Percentiles rank a stretch among this genome's conserved stretches.
Conservation (phyloP, 371 early-diverging fungal genomes). For the Mucor circinelloides region DNA sequence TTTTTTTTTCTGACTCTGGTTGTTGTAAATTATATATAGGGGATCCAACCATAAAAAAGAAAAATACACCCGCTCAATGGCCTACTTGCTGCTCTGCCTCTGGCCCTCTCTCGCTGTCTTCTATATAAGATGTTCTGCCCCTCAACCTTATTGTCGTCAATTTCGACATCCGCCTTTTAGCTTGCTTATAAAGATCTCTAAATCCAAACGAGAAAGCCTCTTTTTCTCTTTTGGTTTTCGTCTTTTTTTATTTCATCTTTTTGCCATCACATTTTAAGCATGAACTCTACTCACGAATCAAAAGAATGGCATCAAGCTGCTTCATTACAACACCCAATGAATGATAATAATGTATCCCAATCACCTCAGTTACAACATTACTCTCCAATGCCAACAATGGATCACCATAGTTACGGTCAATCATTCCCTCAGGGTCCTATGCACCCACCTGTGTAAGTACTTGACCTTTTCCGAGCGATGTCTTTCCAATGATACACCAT, state of each 20-base stretch:
- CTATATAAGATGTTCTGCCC: conserved; percentile 19
- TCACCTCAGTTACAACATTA: conserved; percentile 35
- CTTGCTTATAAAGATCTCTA: conserved; percentile 21
- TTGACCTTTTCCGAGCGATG: background rate
- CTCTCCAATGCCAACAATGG: conserved; percentile 29
- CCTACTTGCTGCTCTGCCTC: background rate
- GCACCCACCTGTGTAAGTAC: conserved; percentile 43
- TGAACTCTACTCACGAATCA: conserved; percentile 41
- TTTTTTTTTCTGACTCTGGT: conserved; percentile 8
- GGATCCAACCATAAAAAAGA: conserved; percentile 2
- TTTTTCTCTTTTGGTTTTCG: conserved; percentile 5
- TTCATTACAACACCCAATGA: conserved; percentile 26
- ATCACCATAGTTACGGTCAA: conserved; percentile 28
- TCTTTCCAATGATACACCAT: background rate
- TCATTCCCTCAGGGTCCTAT: conserved; percentile 33
- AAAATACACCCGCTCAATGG: background rate
- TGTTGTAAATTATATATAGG: background rate
- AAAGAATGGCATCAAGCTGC: conserved; percentile 46
- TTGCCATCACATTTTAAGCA: conserved; percentile 3
- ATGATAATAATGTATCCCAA: conserved; percentile 28
- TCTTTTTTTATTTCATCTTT: conserved; percentile 10
- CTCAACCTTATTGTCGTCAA: conserved; percentile 33
- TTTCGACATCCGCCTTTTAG: conserved; percentile 25
- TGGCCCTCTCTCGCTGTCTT: background rate
- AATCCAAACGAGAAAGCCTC: conserved; percentile 12